Base-by-base conservation (phyloP, 2,329 filamentous ascomycete species). In the Fusarium guadeloupense region DNA sequence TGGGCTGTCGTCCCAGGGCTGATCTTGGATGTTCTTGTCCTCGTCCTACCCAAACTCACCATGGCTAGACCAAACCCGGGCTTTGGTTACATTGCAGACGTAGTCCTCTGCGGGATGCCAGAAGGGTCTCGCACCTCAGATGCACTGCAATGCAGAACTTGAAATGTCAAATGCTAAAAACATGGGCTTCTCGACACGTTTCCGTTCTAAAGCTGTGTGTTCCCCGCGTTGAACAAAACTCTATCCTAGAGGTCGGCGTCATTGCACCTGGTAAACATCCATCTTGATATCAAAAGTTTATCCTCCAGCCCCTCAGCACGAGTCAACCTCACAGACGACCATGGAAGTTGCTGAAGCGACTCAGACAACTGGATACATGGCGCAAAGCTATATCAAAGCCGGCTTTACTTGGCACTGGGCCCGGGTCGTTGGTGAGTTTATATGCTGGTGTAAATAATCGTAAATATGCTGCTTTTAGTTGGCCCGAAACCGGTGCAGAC, bases 201-300 rank as follows among this genome's bases (percentile, higher is more conserved):
- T 35, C 34, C 45, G 39, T 19, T 43, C 23, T n/a, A 52, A 40
- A 21, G 53, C 33, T 58, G 28, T 23, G 17, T 35, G 10, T 59
- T 59, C 55, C 55, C 55, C 55, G 46, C 54, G 39, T 59, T 53
- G 45, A 26, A 30, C 17, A 12, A 58, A 54, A 59, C 46, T 59
- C 39, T 59, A 59, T 59, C 54, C 25, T 26, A 30, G 10, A 44
- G 40, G 25, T 45, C 54, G 20, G 34, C 41, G 54, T 45, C 54
- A 53, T 35, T n/a, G 23, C 54, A 59, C 45, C 55, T 56, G 53
- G 53, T 28, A 43, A 9, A n/a, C 38, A 26, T 44, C 21, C 16
- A 42, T 58, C 53, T 58, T 44, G 25, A 58, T 25, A 34, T 31
- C 21, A 37, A 47, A 46, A 56, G 35, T 35, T 35, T 41, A 48